Base-by-base conservation (phyloP, 371 early-diverging fungal genomes). In the Mortierella polycephala region DNA sequence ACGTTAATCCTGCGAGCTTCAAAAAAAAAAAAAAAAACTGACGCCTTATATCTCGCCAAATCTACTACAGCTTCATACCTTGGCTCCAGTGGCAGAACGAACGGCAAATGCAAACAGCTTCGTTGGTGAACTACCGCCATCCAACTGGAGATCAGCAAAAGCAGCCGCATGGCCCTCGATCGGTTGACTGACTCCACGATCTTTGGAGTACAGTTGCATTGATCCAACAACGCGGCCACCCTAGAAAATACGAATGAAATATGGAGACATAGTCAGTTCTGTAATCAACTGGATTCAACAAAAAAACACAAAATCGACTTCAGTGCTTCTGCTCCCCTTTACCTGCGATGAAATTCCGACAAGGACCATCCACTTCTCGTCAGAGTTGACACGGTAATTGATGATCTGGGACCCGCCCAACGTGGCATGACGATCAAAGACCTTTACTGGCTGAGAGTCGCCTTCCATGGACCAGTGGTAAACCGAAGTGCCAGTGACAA, bases 391-490 rank as follows among this genome's bases (percentile, higher is more conserved):
- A 42, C 94, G 92, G 81, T 97, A 96, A 87, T 95, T 96, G 83
- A 99, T 98, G 76, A 98, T 96, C 82, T 99, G 99, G 63, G 91
- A 87, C 52, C 94, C 96, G 51, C 81, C 83, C 54, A 99, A 86
- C 68, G 75, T 93, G 20, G 88, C 84, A 77, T 98, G 95, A 50
- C 98, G 89, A 64, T 98, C 98, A 87, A 99, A 99, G 71, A 96
- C 85, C 84, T 97, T 98, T 45, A 81, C 79, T 10, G 98, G 99
- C 39, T 83, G 83, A 9, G 93, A 86, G 7, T 94, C 92, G 41
- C 96, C 97, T 68, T 98, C 98, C 67, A 98, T 93, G 30, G 96
- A 91, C 99, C 99, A 99, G 82, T 97, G 97, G 86, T 92, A 98
- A 12, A 98, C 99, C 23, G 93, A 81, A 1, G 86, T 90, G 42